phyloP scores from a whole-genome alignment of 306 rosid genomes.

The Ormosia semicastrata region DNA sequence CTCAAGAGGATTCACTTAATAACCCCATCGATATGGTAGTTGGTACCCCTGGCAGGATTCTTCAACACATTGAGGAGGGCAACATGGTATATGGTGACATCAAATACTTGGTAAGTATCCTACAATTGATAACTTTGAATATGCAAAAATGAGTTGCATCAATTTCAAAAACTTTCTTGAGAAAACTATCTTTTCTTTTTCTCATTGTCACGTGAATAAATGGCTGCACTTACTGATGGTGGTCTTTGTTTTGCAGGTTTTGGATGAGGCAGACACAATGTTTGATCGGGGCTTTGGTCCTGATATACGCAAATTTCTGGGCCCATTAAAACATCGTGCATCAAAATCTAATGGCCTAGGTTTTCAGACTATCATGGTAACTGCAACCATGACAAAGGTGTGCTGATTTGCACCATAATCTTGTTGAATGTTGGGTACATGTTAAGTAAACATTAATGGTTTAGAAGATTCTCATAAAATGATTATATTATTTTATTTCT shows the following conservation, averaged over 20 bases:
- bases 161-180: not conserved
- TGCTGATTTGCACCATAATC: slow-evolving; percentile 23
- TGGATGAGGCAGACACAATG: slow-evolving; percentile 99
- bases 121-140: not conserved
- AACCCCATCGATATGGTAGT: slow-evolving; percentile 87
- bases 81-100: slow-evolving; percentile 91
- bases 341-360: slow-evolving; percentile 63
- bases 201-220: not conserved
- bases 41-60: slow-evolving; percentile 94
- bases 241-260: slow-evolving; percentile 55
- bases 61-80: slow-evolving; percentile 95
- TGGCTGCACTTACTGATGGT: slow-evolving; percentile 12
- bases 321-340: slow-evolving; percentile 70
- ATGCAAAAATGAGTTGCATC: not conserved
- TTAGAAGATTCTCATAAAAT: not conserved
- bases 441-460: not conserved
- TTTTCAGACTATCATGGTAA: slow-evolving; percentile 88
- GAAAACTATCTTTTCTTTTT: not conserved
- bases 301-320: slow-evolving; percentile 84
- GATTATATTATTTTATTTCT: slow-evolving; percentile 5
- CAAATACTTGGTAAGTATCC: slow-evolving; percentile 71
- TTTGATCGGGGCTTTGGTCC: slow-evolving; percentile 99
- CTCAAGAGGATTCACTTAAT: slow-evolving; percentile 87
- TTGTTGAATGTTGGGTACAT: slow-evolving; percentile 9
- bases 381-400: slow-evolving; percentile 96